phyloP scores from a whole-genome alignment of 345 rosid genomes.

The Geranium brycei region DNA sequence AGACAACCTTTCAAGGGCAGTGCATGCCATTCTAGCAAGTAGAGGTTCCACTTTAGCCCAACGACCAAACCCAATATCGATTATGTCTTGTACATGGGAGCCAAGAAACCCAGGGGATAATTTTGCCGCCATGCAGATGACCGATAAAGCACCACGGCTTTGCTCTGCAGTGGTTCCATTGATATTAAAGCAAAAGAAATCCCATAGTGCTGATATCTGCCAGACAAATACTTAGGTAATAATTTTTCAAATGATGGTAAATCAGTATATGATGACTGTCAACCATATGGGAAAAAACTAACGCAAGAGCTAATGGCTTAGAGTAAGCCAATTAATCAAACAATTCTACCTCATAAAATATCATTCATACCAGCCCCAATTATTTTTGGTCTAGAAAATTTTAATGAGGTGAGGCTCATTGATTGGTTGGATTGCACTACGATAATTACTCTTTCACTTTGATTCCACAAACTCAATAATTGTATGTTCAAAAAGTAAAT shows the following conservation, averaged over 20 bases:
- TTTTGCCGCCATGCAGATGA: conserved; percentile 97
- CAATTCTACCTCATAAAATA: too few species aligned
- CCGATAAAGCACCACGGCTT: conserved; percentile 84
- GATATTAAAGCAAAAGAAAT: conserved; percentile 86
- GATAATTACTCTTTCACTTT: too few species aligned
- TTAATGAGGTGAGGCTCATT: too few species aligned
- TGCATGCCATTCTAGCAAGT: conserved; percentile 85
- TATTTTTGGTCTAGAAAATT: too few species aligned
- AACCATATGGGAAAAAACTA: neutral
- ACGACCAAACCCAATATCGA: conserved; percentile 97
- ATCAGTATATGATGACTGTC: neutral
- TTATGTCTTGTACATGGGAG: conserved; percentile 80
- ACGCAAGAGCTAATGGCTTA: too few species aligned
- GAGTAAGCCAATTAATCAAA: too few species aligned
- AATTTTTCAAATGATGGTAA: neutral
- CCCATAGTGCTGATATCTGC: conserved; percentile 92
- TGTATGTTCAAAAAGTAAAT: too few species aligned
- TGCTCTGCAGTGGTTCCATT: conserved; percentile 81
- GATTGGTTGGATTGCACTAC: too few species aligned
- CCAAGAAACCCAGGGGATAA: conserved; percentile 65
- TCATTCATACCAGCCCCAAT: too few species aligned
- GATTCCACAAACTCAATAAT: too few species aligned
- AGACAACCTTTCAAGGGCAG: conserved; percentile 76
- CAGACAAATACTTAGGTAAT: conserved; percentile 4
- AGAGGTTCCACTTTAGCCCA: conserved; percentile 96